phyloP scores from a whole-genome alignment of 2,329 filamentous ascomycete genomes.

The Fusarium staphyleae region DNA sequence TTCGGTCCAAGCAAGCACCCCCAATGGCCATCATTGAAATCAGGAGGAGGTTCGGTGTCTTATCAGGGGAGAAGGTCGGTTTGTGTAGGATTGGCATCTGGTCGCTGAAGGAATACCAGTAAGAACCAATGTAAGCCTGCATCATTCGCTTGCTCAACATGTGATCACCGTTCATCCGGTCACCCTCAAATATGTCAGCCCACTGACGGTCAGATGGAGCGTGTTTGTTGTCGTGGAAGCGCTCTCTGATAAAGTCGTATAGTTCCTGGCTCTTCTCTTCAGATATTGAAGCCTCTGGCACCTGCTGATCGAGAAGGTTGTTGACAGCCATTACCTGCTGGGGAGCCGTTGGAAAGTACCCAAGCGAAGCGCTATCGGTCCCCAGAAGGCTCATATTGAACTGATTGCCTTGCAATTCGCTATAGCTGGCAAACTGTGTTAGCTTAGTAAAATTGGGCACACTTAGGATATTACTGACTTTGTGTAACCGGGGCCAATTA shows the following conservation, averaged over 20 bases:
- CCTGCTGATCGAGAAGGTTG: conserved; percentile 80
- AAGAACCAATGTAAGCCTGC: conserved; percentile 91
- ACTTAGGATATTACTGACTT: conserved; percentile 53
- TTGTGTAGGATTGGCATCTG: conserved; percentile 95
- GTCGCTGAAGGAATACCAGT: conserved; percentile 94
- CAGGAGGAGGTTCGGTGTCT: conserved; percentile 82
- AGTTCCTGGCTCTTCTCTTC: conserved; percentile 87
- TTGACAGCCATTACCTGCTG: conserved; percentile 91
- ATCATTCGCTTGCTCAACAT: conserved; percentile 91
- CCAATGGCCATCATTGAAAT: conserved; percentile 93
- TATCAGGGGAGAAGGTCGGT: conserved; percentile 89
- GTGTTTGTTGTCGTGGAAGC: conserved; percentile 83
- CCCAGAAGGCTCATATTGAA: conserved; percentile 56
- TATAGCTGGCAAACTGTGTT: conserved; percentile 54
- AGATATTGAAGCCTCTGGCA: conserved; percentile 81
- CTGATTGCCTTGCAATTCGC: conserved; percentile 55
- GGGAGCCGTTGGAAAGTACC: conserved; percentile 65
- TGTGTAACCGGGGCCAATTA: conserved; percentile 52
- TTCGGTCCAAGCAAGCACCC: conserved; percentile 86
- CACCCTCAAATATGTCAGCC: conserved; percentile 78
- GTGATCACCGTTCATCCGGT: conserved; percentile 69
- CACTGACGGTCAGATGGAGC: conserved; percentile 77
- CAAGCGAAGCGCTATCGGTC: conserved; percentile 55
- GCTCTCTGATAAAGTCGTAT: conserved; percentile 78
- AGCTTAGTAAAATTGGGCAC: conserved; percentile 24